Conservation (phyloP, 2,329 filamentous ascomycete species). For the Hyphodiscus sp. region DNA sequence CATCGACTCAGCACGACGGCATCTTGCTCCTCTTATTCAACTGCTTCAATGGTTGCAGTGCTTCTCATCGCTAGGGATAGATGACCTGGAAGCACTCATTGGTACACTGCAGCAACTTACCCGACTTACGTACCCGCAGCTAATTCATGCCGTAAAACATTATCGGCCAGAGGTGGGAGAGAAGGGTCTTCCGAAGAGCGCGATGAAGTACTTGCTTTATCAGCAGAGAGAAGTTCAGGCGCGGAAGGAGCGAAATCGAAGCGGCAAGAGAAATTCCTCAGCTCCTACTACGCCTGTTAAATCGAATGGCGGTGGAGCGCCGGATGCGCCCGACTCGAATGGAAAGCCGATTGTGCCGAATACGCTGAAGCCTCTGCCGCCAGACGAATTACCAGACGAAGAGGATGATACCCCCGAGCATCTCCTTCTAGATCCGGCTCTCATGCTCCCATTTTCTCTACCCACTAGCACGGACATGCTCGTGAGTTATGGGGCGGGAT, state of each 20-base stretch:
- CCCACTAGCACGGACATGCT: slow-evolving; percentile 98
- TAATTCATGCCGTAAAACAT: slow-evolving; percentile 86
- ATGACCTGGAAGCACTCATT: slow-evolving; percentile 83
- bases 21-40: slow-evolving; percentile 87
- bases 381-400: slow-evolving; percentile 34
- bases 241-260: slow-evolving; percentile 44
- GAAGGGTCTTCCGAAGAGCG: slow-evolving; percentile 81
- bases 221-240: slow-evolving; percentile 68
- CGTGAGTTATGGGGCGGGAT: slow-evolving; percentile 87
- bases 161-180: slow-evolving; percentile 95
- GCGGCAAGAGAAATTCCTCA: slow-evolving; percentile 36
- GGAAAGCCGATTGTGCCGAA: slow-evolving; percentile 28
- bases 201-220: slow-evolving; percentile 76
- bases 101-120: slow-evolving; percentile 86
- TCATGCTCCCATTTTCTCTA: slow-evolving; percentile 92
- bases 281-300: slow-evolving; percentile 33
- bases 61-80: slow-evolving; percentile 80
- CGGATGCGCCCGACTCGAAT: slow-evolving; percentile 36
- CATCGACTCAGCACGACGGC: slow-evolving; percentile 73
- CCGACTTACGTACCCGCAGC: slow-evolving; percentile 74
- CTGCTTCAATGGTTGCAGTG: slow-evolving; percentile 96
- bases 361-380: slow-evolving; percentile 15
- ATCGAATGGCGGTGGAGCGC: slow-evolving; percentile 37
- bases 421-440: slow-evolving; percentile 77
- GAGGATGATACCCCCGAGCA: slow-evolving; percentile 66